Evolutionary conservation across 768 basidiomycete genomes (phyloP).

Genomic region (Mycena epipterygia): DNA sequence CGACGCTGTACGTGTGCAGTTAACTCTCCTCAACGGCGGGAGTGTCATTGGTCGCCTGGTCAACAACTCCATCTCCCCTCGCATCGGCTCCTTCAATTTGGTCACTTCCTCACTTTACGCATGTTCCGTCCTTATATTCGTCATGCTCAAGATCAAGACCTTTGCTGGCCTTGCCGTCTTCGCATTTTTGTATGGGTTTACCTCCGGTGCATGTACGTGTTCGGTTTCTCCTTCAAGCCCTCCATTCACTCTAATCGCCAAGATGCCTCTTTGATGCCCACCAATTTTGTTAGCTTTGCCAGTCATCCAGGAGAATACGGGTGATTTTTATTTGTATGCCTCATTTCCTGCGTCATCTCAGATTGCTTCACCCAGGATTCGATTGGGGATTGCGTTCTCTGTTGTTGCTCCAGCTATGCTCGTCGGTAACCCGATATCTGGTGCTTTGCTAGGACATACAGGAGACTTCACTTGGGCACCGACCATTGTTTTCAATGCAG

Average conservation of each 20-base stretch:
- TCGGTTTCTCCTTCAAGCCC: neutral
- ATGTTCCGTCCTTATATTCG: conserved; percentile 49
- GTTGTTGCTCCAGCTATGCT: conserved; percentile 27
- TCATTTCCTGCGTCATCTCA: neutral
- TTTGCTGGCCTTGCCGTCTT: conserved; percentile 50
- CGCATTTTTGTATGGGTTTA: conserved; percentile 57
- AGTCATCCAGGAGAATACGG: conserved; percentile 12
- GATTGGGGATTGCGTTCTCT: conserved; percentile 9
- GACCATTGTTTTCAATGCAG: conserved; percentile 5
- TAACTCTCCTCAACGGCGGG: conserved; percentile 43
- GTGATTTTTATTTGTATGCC: neutral
- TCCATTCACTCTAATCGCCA: too few species aligned
- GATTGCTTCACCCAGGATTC: neutral
- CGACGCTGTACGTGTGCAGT: conserved; percentile 8
- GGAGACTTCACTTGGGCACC: conserved; percentile 6
- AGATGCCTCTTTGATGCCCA: conserved; percentile 22
- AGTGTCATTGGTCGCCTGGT: conserved; percentile 42
- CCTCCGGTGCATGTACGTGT: conserved; percentile 47
- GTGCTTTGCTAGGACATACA: neutral
- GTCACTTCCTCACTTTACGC: conserved; percentile 43
- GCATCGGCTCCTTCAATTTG: conserved; percentile 42
- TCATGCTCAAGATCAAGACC: conserved; percentile 49
- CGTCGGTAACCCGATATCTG: conserved; percentile 12
- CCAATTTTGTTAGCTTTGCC: conserved; percentile 16
- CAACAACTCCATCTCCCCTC: conserved; percentile 39